These are phyloP conservation scores for Saturnispora ahearnii DNA, from an alignment of 805 yeast species.

Conservation along the genomic window DNA sequence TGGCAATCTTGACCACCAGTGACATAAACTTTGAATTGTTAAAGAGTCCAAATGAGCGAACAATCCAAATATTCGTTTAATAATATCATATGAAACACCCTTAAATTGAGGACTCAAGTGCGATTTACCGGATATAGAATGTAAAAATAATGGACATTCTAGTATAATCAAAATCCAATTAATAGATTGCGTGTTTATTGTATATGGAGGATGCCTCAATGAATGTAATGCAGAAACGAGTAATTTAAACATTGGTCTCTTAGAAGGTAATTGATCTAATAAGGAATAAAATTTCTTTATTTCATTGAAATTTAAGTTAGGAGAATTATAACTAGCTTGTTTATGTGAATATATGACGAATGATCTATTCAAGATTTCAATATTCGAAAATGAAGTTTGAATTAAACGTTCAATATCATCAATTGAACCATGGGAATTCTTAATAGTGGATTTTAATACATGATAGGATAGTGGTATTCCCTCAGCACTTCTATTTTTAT, in stretches of 20 bases:
- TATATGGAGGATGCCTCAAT: constrained; percentile 40
- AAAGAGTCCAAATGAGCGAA: constrained; percentile 41
- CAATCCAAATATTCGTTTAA: constrained; percentile 62
- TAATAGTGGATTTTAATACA: not conserved
- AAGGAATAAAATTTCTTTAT: constrained; percentile 38
- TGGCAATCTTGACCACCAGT: constrained; percentile 44
- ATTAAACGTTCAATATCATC: constrained; percentile 45
- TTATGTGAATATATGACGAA: constrained; percentile 32
- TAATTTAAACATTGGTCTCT: constrained; percentile 49
- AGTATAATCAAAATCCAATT: constrained; percentile 56
- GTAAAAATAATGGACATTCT: constrained; percentile 56
- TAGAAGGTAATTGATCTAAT: constrained; percentile 46
- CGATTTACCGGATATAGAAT: constrained; percentile 30
- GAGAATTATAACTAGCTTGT: constrained; percentile 29
- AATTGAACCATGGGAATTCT: constrained; percentile 19
- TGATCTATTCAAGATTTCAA: constrained; percentile 42
- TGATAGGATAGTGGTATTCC: not conserved
- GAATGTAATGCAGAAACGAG: constrained; percentile 43
- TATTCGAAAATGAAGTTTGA: constrained; percentile 38
- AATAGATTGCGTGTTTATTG: constrained; percentile 35
- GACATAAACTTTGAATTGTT: constrained; percentile 36
- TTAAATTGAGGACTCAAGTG: constrained; percentile 39
- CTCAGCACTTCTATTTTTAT: no score
- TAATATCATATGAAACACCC: constrained; percentile 53
- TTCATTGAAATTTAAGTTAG: constrained; percentile 43